These are phyloP conservation scores for Rhodotorula kratochvilovae DNA, from an alignment of 768 basidiomycete species.

Conservation along the genomic window DNA sequence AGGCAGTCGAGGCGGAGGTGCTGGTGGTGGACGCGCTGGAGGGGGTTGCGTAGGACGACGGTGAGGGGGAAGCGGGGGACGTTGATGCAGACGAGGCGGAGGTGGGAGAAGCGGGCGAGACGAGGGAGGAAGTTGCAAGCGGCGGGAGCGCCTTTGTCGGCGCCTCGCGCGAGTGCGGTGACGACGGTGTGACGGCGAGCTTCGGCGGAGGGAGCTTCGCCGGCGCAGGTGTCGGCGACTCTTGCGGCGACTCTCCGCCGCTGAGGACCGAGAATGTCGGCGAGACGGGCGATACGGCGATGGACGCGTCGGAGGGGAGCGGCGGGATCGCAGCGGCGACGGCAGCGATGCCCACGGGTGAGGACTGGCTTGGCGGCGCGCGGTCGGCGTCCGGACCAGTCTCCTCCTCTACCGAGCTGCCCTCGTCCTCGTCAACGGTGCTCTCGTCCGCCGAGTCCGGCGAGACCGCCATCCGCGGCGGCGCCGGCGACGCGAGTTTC, in stretches of 20 bases:
- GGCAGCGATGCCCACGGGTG: background rate
- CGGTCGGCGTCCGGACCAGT: background rate
- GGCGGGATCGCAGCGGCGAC: background rate
- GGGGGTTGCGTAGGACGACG: background rate
- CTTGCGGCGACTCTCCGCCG: slow-evolving; percentile 6
- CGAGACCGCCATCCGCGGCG: background rate
- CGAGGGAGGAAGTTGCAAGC: background rate
- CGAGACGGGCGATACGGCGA: background rate
- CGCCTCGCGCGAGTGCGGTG: background rate
- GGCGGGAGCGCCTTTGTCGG: too few species aligned
- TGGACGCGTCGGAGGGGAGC: background rate
- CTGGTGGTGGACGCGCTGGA: background rate
- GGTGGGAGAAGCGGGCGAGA: background rate
- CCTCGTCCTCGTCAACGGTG: background rate
- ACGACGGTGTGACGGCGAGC: background rate
- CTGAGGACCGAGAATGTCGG: background rate
- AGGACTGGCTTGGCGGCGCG: background rate
- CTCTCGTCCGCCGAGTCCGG: background rate
- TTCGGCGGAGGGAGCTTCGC: background rate
- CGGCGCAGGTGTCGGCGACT: background rate
- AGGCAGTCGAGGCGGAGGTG: background rate
- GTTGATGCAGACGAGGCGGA: background rate
- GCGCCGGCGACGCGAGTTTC: background rate
- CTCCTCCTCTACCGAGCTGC: background rate
- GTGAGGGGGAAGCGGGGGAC: background rate